These are phyloP conservation scores for Cardamine chenopodiifolia DNA, from an alignment of 345 rosid species.

Conservation along the genomic window DNA sequence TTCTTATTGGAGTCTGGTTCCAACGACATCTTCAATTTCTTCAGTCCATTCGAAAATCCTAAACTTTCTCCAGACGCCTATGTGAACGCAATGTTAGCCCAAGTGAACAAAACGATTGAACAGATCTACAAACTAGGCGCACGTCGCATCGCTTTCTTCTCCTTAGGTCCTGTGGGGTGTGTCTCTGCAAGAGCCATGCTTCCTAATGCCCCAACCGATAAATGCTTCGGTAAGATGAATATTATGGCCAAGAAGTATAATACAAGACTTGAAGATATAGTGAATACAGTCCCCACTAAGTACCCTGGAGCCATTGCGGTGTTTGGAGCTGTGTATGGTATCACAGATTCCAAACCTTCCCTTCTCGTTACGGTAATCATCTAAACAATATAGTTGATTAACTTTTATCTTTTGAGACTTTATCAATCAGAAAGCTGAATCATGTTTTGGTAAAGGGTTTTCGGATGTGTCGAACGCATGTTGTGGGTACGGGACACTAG, in stretches of 20 bases:
- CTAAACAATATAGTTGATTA: too few relatives aligned
- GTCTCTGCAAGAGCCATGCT: conserved; percentile 63
- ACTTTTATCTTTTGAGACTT: too few relatives aligned
- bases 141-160: conserved; percentile 56
- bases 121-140: conserved; percentile 54
- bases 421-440: too few relatives aligned
- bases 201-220: conserved; percentile 48
- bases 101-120: conserved; percentile 44
- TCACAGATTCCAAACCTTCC: conserved; percentile 47
- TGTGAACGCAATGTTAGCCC: conserved; percentile 50
- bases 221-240: conserved; percentile 60
- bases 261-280: conserved; percentile 51
- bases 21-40: conserved; percentile 62
- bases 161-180: conserved; percentile 65
- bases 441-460: conserved; percentile 44
- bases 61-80: conserved; percentile 47
- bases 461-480: conserved; percentile 53
- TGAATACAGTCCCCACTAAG: conserved; percentile 40
- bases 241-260: conserved; percentile 59
- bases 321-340: conserved; percentile 55
- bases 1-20: conserved; percentile 68
- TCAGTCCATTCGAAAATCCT: conserved; percentile 41
- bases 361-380: conserved; percentile 62
- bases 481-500: conserved; percentile 54
- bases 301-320: conserved; percentile 51